Conservation (phyloP, 306 rosid species). For the Malus fusca region DNA sequence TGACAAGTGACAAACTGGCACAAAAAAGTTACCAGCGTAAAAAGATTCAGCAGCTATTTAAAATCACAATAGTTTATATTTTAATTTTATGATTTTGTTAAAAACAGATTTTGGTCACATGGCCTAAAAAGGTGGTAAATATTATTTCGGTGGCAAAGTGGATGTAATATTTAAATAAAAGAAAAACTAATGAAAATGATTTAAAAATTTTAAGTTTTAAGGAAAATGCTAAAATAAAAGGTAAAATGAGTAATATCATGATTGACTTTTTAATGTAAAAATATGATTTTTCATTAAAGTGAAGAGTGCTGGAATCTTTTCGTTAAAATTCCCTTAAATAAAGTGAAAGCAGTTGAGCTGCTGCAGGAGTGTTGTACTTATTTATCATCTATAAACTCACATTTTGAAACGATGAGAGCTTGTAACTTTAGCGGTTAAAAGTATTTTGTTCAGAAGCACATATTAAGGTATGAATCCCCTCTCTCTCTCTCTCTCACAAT, state of each 20-base stretch:
- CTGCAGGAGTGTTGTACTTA: background rate
- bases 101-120: background rate
- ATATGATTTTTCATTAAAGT: too few species aligned
- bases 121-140: background rate
- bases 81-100: background rate
- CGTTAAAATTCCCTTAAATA: background rate
- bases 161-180: background rate
- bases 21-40: constrained; percentile 1
- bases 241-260: too few species aligned
- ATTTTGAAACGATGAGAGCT: background rate
- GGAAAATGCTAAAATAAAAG: too few species aligned
- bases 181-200: too few species aligned
- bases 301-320: too few species aligned
- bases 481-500: background rate
- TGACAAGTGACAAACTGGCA: background rate
- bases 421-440: too few species aligned
- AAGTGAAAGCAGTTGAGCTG: background rate
- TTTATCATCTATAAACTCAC: too few species aligned
- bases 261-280: too few species aligned
- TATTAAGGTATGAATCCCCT: background rate
- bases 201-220: too few species aligned
- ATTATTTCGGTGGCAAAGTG: background rate
- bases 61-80: background rate
- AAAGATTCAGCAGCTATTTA: background rate
- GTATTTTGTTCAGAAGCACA: too few species aligned